Base-by-base conservation (phyloP, 2,329 filamentous ascomycete genomes). In the Penicillium hesseltinei region DNA sequence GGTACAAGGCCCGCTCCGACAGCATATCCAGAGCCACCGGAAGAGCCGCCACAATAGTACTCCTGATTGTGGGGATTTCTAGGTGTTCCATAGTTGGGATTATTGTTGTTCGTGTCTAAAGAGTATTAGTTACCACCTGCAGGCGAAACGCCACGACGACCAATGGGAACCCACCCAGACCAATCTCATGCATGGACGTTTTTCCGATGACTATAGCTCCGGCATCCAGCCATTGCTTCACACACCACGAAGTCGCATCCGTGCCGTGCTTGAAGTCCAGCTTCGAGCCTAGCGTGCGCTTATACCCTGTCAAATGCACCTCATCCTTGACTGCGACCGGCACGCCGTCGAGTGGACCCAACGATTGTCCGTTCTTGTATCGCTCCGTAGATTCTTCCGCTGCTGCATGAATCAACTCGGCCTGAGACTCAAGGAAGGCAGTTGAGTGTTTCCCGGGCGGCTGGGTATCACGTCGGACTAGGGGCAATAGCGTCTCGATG, bases 291-390 rank as follows among this genome's bases (percentile, higher is more conserved):
- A 83, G 75, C 52, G 85, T 88, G 61, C 82, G 84, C 50, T 84
- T 81, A 70, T 91, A 92, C 15, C 89, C 90, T 62, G 84, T 80
- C 33, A 92, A 78, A 62, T 88, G 81, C 17, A 88, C 81, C 68
- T 96, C 91, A 69, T 95, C 91, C 75, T 96, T 96, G 66, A 94
- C 84, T 0, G 88, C 89, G 48, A 95, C 83, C 0, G 91, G 92
- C 1, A 96, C 85, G 13, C 92, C 92, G 67, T 96, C 92, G 8
- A 96, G 77, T 5, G 90, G 77, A 13, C 90, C 82, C 17, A 91
- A 73, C 0, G 86, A 81, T 60, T 81, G 81, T 0, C 89, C 88
- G 17, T 81, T 77, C 57, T 84, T 84, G 73, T 89, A 96, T 45
- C 92, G 81, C 69, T 84, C 79, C 0, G 91, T 89, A 1, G 91